Percentiles rank a stretch among this genome's conserved stretches.
Conservation (phyloP, 176 grass and related monocot genomes). For the Avena sativa region DNA sequence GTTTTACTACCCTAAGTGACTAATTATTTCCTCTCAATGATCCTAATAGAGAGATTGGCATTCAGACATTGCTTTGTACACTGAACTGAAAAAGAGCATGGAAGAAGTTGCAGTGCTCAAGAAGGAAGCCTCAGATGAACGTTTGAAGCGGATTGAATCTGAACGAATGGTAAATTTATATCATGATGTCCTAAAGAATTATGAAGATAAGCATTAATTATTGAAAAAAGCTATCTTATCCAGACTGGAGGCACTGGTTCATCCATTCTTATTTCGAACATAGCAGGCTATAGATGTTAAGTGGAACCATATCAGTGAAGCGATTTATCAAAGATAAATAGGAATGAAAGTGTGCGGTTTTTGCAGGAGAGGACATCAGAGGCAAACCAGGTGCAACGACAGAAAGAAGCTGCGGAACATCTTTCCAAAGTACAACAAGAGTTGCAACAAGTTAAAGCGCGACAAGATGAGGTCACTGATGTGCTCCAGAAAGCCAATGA, state of each 20-base stretch:
- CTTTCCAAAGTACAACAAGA: slow-evolving; percentile 45
- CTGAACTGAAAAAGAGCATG: slow-evolving; percentile 34
- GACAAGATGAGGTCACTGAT: slow-evolving; percentile 6
- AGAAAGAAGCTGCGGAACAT: slow-evolving; percentile 31
- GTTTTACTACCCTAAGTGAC: slow-evolving; percentile 7
- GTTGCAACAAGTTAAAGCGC: slow-evolving; percentile 26
- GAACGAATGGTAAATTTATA: slow-evolving; percentile 38
- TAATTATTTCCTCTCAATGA: slow-evolving; percentile 7
- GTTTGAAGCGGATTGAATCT: slow-evolving; percentile 46
- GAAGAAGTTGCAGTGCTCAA: slow-evolving; percentile 45
- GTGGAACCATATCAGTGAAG: not conserved
- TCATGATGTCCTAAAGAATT: not conserved
- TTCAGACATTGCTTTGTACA: slow-evolving; percentile 1
- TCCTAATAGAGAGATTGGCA: slow-evolving; percentile 41
- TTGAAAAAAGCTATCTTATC: not conserved
- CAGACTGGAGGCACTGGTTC: too few species aligned
- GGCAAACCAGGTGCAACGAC: not conserved
- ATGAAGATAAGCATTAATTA: not conserved
- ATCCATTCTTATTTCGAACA: not conserved
- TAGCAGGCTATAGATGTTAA: not conserved
- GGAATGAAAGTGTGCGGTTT: not conserved
- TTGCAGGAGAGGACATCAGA: slow-evolving; percentile 45
- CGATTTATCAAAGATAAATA: not conserved
- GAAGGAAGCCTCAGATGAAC: slow-evolving; percentile 55
- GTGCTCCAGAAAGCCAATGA: slow-evolving; percentile 37